Evolutionary conservation across 2,329 filamentous ascomycete genomes (phyloP).

Genomic region (Phyllosticta citribraziliensis): DNA sequence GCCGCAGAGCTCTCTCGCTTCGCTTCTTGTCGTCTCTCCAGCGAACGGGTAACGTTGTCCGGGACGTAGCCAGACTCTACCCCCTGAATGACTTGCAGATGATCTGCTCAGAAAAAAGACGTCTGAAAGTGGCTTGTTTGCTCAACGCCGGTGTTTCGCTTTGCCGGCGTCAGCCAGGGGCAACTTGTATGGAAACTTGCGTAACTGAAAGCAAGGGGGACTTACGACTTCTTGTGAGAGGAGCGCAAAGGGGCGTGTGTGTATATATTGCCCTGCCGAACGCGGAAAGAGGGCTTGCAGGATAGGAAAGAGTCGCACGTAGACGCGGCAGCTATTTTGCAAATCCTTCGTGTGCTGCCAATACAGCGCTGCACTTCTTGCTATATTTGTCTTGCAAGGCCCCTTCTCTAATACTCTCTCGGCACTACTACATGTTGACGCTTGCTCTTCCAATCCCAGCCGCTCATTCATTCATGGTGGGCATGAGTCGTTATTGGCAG

Average conservation of each 20-base stretch:
- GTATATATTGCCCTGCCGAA: neutral
- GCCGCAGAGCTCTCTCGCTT: constrained; percentile 5
- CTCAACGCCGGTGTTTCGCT: neutral
- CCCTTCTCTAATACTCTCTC: neutral
- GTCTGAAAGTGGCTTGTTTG: constrained; percentile 3
- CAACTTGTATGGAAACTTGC: neutral
- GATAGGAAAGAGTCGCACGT: neutral
- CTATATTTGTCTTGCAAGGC: constrained; percentile 3
- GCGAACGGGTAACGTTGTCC: constrained; percentile 6
- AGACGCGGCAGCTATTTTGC: neutral
- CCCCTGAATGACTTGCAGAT: constrained; percentile 10
- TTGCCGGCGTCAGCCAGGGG: neutral
- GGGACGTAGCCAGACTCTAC: constrained; percentile 1
- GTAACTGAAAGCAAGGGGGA: neutral
- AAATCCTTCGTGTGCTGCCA: neutral
- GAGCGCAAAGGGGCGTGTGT: neutral
- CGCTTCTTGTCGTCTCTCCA: neutral
- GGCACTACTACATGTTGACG: neutral
- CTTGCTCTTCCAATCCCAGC: neutral
- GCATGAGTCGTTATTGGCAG: constrained; percentile 45
- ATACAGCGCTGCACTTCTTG: constrained; percentile 2
- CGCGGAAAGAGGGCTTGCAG: neutral
- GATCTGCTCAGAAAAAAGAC: constrained; percentile 6
- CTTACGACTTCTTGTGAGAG: neutral
- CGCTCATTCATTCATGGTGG: neutral